Evolutionary conservation across 179 eudicot species (phyloP).

Genomic region (Beta corolliflora): DNA sequence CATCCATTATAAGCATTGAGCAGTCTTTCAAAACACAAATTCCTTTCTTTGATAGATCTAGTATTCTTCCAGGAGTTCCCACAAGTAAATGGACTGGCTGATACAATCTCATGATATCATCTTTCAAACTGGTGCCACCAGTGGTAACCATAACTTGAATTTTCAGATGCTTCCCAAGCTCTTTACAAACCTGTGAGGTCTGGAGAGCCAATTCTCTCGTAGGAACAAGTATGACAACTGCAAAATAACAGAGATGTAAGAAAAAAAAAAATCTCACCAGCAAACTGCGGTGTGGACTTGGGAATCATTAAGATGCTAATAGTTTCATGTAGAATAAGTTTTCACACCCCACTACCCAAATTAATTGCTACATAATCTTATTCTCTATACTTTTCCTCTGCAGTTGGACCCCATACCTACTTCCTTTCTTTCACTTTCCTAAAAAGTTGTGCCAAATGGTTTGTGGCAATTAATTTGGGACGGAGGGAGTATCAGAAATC

Average conservation of each 20-base stretch:
- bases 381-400: too few relatives aligned
- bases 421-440: too few relatives aligned
- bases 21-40: constrained; percentile 69
- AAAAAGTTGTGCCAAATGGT: too few relatives aligned
- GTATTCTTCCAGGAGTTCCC: constrained; percentile 82
- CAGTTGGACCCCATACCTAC: too few relatives aligned
- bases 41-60: constrained; percentile 77
- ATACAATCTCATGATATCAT: constrained; percentile 92
- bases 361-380: too few relatives aligned
- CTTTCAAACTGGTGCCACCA: constrained; percentile 94
- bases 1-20: constrained; percentile 83
- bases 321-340: neutral
- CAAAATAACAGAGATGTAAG: constrained; percentile 16
- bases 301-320: neutral
- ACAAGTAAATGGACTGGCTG: constrained; percentile 88
- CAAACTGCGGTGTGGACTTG: neutral
- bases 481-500: neutral
- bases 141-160: constrained; percentile 94
- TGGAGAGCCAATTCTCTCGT: constrained; percentile 96
- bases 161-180: constrained; percentile 84
- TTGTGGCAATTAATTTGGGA: neutral
- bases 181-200: constrained; percentile 96
- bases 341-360: too few relatives aligned
- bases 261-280: neutral
- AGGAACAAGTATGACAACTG: constrained; percentile 91